Base-by-base conservation (phyloP, 257 asterid species). In the Fraxinus cuspidata region DNA sequence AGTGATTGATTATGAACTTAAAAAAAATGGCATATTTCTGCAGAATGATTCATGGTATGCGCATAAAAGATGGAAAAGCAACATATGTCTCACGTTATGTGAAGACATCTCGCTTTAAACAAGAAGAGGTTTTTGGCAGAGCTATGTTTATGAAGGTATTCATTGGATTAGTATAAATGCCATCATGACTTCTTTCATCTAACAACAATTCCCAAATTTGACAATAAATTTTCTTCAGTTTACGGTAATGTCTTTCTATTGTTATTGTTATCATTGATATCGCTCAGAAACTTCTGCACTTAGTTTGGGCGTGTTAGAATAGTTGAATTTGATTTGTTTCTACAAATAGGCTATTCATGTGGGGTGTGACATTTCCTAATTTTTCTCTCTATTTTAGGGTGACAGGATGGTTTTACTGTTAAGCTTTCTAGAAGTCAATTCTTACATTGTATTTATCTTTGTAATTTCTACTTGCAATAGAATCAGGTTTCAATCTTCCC, bases 41-140 rank as follows among this genome's bases (percentile, higher is more conserved):
- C 87, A 95, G 99, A 83, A 93, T 95, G 99, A 93, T 95, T 80
- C 99, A 95, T 83, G 98, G 98, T 31, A 74, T 95, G 89, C 98
- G 92, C 78, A 90, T 95, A 70, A 93, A 87, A 89, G 92, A 93
- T 85, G 99, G 99, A 76, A 95, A 93, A 86, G 96, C 98, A 82
- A 86, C 96, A 21, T 95, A 88, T 63, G 97, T 93, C 74, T 95
- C 98, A 65, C 99, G 98, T 76, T 95, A 86, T 81, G 97, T 95
- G 83, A 93, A 83, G 88, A 95, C 99, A 19, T 90, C 99, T 23
- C 88, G 86, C 71, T 90, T 93, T 77, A 90, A 90, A 77, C 99
- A 95, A 86, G 99, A 95, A 85, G 98, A 93, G 76, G 86, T 66
- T 80, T 88, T 79, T 81, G 97, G 97, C 2, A 93, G 92, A 78